Percentiles rank a stretch among this genome's conserved stretches.
phyloP scores from a whole-genome alignment of 495 filamentous ascomycete species.

The Hypoxylon lenormandii region DNA sequence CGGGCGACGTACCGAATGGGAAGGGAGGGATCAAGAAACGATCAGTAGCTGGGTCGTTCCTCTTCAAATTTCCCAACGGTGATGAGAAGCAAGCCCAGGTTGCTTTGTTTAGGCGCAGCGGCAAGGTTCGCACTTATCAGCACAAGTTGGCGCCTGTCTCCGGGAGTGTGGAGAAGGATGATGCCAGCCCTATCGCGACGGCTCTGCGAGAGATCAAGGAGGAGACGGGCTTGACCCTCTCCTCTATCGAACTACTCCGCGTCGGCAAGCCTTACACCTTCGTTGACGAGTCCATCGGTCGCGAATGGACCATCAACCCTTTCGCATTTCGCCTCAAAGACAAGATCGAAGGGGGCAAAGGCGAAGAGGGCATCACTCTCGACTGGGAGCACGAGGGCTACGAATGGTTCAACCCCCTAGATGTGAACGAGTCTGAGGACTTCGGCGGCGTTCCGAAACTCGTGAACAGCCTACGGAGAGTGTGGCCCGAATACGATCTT shows the following conservation, averaged over 20 bases:
- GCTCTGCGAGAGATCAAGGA: constrained; percentile 73
- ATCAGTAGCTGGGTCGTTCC: constrained; percentile 68
- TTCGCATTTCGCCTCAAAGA: constrained; percentile 69
- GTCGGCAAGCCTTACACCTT: constrained; percentile 71
- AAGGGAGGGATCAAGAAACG: constrained; percentile 51
- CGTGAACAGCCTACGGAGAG: constrained; percentile 66
- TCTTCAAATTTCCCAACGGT: constrained; percentile 59
- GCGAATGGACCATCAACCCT: constrained; percentile 73
- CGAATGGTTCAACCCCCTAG: constrained; percentile 66
- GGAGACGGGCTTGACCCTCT: constrained; percentile 67
- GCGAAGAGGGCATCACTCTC: constrained; percentile 60
- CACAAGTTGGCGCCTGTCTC: constrained; percentile 70
- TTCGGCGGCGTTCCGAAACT: constrained; percentile 69
- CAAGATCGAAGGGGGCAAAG: constrained; percentile 50
- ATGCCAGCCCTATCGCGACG: constrained; percentile 63
- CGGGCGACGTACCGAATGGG: constrained; percentile 8
- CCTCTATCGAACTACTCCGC: constrained; percentile 64
- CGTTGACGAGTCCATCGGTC: constrained; percentile 61
- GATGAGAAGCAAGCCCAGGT: constrained; percentile 54
- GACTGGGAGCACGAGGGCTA: constrained; percentile 74
- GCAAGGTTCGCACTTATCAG: constrained; percentile 68
- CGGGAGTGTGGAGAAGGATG: constrained; percentile 66
- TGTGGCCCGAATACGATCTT: constrained; percentile 67
- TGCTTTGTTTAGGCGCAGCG: constrained; percentile 70
- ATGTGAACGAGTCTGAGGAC: constrained; percentile 54